Evolutionary conservation across 495 filamentous ascomycete genomes (phyloP), one percentile per base, ranked within the genome.

Genomic region (Penicillium samsonianum): DNA sequence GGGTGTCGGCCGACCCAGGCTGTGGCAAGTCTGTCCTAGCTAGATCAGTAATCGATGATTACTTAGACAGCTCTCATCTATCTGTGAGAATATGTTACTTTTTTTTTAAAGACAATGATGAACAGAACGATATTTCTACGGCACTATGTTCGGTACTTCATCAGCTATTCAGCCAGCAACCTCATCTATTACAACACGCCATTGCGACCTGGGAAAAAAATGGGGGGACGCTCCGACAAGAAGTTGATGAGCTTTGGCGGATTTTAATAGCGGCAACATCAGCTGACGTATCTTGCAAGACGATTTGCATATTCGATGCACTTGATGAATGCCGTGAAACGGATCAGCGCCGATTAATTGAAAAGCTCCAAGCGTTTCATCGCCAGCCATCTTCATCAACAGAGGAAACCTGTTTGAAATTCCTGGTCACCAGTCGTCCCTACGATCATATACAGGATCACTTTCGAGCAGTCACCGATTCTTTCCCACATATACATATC

Each of bases 391-490:
- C 2, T 25, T 25, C 23, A 25, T 23, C 11, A 10, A 47, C 12
- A 35, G 23, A 62, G 33, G 41, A 40, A 23, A 54, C 30, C 42
- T 57, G 46, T 53, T 49, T 78, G 14, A 79, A 76, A 57, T 74
- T 78, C 38, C 55, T 79, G 0, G 56, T 78, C 12, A 80, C 75
- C 2, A 78, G 78, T 60, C 77, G 72, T 16, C 76, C 74, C 11
- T 79, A 76, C 51, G 56, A 50, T 14, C 17, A 69, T 26, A 78
- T 82, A 7, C 45, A 65, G 31, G 17, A 35, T n/a, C 14, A 41
- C 5, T 76, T 73, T 17, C 38, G n/a, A 59, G 0, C 30, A 28
- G 23, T 64, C 58, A 47, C 60, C 16, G 20, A 61, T 10, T 37
- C 35, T 22, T 67, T 63, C n/a, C 67, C 61, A 10, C 14, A 49